Evolutionary conservation across 495 filamentous ascomycete genomes (phyloP), one percentile per base, ranked within the genome.

Genomic region (Aspergillus egyptiacus): DNA sequence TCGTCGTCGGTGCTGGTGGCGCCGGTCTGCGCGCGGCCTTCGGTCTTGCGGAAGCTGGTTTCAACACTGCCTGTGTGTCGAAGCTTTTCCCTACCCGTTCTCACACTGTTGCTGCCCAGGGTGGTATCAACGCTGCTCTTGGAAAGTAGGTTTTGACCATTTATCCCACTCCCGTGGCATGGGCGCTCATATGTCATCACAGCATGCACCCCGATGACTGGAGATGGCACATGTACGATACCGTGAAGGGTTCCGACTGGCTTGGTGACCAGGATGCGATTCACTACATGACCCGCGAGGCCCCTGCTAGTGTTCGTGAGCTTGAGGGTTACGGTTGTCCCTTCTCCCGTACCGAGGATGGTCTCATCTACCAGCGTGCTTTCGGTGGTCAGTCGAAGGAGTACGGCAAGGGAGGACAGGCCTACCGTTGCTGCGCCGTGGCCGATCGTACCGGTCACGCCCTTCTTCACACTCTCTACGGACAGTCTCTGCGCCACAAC

Each of bases 151-250:
- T 68, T 50, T 10, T 28, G 14, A 3, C 25, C 27, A 9, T 14
- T 6, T 24, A 17, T n/a, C 30, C 34, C 39, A 19, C 35, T 32
- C 7, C 18, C 15, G 30, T 19, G 27, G 41, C 41, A 44, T 33
- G 4, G n/a, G 41, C 41, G 6, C 51, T 41, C 15, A 31, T 38
- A 33, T 50, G 25, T 4, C 17, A n/a, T 32, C 58, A 50, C 56
- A 82, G 78, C 67, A 87, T 87, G 83, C 82, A 85, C 68, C 70
- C 81, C 64, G 91, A 97, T 68, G 91, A 97, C 75, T 97, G 91
- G 91, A 84, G 91, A 70, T 96, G 91, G 91, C 91, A 97, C 75
- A 96, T 96, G 91, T 97, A 96, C 77, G 91, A 97, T 71, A 97
- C 91, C 37, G 91, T 97, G 53, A 97, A 97, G 76, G 91, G 91